These are phyloP conservation scores for Phytophthora hibernalis DNA, from an alignment of 352 stramenopile genomes.

Conservation along the genomic window DNA sequence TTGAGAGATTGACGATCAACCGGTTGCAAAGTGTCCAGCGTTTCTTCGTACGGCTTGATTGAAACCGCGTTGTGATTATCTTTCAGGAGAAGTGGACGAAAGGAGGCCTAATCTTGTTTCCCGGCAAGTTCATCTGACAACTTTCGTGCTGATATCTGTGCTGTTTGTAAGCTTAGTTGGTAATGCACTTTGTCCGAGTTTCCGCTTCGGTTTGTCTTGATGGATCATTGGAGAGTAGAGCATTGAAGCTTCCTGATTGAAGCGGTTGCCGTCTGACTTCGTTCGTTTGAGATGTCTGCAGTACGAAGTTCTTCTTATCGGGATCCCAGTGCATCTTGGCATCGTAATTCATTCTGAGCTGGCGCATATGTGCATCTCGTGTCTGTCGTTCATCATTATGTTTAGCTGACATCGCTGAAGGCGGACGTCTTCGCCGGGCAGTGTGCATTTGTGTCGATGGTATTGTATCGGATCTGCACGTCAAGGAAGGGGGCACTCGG, in stretches of 20 bases:
- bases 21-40: neutral
- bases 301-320: conserved; percentile 36
- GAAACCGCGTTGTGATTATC: conserved; percentile 1
- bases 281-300: conserved; percentile 10
- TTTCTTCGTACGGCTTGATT: neutral
- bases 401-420: conserved; percentile 21
- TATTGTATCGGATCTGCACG: conserved; percentile 10
- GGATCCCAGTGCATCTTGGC: conserved; percentile 56
- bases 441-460: conserved; percentile 16
- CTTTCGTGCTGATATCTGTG: conserved; percentile 17
- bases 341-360: conserved; percentile 41
- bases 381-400: conserved; percentile 29
- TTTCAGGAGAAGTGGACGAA: conserved; percentile 27
- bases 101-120: conserved; percentile 8
- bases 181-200: conserved; percentile 25
- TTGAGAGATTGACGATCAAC: neutral
- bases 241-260: neutral
- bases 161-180: conserved; percentile 32
- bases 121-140: conserved; percentile 11
- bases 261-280: conserved; percentile 9
- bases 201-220: conserved; percentile 7
- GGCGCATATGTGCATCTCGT: conserved; percentile 44
- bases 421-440: conserved; percentile 17
- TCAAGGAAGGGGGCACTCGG: conserved; percentile 10
- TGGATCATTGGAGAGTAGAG: conserved; percentile 1